Base-by-base conservation (phyloP, 306 rosid species). In the Rosa lucieae region DNA sequence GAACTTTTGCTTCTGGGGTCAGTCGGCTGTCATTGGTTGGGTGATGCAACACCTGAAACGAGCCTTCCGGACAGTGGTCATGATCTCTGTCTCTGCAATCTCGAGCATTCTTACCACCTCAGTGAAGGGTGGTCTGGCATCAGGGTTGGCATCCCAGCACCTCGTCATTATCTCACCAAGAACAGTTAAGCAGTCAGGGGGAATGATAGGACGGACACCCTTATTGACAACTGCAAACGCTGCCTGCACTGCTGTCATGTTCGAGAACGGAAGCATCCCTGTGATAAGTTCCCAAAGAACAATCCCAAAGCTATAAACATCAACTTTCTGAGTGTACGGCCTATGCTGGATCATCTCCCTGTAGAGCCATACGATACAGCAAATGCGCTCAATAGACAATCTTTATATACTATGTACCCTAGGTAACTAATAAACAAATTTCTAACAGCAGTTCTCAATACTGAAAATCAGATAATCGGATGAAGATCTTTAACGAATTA, bases 311-410 rank as follows among this genome's bases (percentile, higher is more conserved):
- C 98, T 94, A 70, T 94, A 94, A 52, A 94, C 92, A 79, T 94
- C 98, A 81, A 94, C 98, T 70, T 92, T 94, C 79, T 91, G 97
- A 14, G 97, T 94, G 91, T 94, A 94, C 23, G 97, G 97, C 97
- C 98, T 87, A 73, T 94, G 98, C 86, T 94, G 98, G 82, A 94
- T 94, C 98, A 94, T 94, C 91, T 94, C 98, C 82, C 98, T 94
- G 91, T 78, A 85, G 21, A 80, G 37, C 61, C 51, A 73, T 20
- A 87, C 23, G 44, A 75, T 70, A 80, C 35, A 47, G 10, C 26
- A 44, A 48, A 37, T 72, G 63, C 62, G 32, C 12, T 23, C 43
- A 52, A 71, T 17, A 52, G 18, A 75, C 65, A 58, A 10, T 58
- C 32, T n/a, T 58, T n/a, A n/a, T 58, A 20, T 23, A 21, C 5